phyloP scores from a whole-genome alignment of 768 basidiomycete genomes.

The Brasilioporus rufonigricans region DNA sequence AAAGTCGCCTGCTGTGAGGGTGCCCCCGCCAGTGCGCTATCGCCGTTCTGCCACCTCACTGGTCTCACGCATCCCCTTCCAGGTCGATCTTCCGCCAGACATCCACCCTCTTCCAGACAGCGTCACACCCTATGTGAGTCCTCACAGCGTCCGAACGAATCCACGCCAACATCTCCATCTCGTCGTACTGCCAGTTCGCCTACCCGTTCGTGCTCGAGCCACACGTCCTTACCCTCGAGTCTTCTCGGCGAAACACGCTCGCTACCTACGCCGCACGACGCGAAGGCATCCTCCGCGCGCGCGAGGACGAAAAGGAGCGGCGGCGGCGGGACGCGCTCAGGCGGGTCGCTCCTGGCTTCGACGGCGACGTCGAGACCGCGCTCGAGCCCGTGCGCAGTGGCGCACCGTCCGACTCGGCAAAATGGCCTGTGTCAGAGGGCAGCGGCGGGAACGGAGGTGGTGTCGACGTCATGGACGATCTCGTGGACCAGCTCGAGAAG shows the following conservation, averaged over 20 bases:
- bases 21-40: constrained; percentile 68
- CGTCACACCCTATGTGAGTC: constrained; percentile 79
- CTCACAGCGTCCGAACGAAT: not conserved
- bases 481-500: constrained; percentile 78
- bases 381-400: constrained; percentile 34
- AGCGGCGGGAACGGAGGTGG: not conserved
- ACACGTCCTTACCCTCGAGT: constrained; percentile 75
- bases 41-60: not conserved
- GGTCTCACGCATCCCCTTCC: not conserved
- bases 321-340: constrained; percentile 63
- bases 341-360: constrained; percentile 82
- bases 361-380: constrained; percentile 52
- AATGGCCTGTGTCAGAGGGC: not conserved
- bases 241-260: constrained; percentile 65
- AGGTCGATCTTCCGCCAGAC: constrained; percentile 87
- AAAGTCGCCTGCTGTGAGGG: constrained; percentile 86
- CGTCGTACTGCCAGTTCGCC: constrained; percentile 65
- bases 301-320: constrained; percentile 76
- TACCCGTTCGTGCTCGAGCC: constrained; percentile 95
- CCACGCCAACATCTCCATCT: constrained; percentile 1
- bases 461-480: constrained; percentile 72
- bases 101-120: constrained; percentile 94
- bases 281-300: constrained; percentile 64
- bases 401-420: constrained; percentile 8
- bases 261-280: constrained; percentile 64